These are phyloP conservation scores for Talaromyces liani DNA, from an alignment of 495 filamentous ascomycete genomes.

Conservation along the genomic window DNA sequence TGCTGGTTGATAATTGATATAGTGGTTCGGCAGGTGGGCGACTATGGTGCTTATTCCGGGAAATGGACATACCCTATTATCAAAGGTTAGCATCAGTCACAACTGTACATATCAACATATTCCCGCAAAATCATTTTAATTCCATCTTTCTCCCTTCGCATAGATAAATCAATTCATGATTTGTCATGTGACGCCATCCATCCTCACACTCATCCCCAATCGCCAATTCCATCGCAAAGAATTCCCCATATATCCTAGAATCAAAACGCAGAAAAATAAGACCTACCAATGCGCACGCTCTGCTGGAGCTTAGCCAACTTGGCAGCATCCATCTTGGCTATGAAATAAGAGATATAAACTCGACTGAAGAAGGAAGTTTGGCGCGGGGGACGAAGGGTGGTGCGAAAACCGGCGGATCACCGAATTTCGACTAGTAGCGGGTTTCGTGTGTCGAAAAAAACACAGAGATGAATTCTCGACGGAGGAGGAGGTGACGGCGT, in stretches of 20 bases:
- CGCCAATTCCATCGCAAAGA: background rate
- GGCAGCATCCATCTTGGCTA: constrained; percentile 47
- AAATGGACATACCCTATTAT: constrained; percentile 4
- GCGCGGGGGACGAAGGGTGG: background rate
- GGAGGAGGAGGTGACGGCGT: background rate
- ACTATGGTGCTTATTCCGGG: background rate
- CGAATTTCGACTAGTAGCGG: background rate
- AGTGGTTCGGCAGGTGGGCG: background rate
- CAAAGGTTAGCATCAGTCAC: background rate
- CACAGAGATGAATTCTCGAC: background rate
- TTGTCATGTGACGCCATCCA: background rate
- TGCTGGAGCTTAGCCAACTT: constrained; percentile 51
- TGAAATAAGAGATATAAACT: background rate
- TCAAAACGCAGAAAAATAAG: constrained; percentile 11
- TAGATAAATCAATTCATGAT: background rate
- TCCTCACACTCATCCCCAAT: background rate
- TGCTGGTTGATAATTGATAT: constrained; percentile 9
- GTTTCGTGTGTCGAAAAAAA: background rate
- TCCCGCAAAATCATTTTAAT: background rate
- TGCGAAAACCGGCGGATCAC: background rate
- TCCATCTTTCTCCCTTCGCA: background rate
- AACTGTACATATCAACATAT: background rate
- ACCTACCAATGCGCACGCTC: constrained; percentile 51
- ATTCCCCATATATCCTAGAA: background rate
- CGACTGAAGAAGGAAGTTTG: background rate